Base-by-base conservation (phyloP, 1,284 basidiomycete genomes). In the Fomitopsis betulina region DNA sequence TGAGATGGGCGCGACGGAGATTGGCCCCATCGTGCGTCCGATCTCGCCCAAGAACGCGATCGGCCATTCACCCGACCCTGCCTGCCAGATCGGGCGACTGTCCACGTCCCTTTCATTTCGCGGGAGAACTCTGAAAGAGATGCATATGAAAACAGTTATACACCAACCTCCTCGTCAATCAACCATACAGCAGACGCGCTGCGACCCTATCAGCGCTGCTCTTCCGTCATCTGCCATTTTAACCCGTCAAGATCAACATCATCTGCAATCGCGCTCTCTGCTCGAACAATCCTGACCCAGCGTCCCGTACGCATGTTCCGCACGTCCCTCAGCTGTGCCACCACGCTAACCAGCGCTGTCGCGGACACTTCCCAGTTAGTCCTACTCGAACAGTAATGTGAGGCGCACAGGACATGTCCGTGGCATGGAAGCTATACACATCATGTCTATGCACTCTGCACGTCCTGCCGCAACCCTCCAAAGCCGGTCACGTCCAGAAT, bases 71-170 rank as follows among this genome's bases (percentile, higher is more conserved):
- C 10, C 33, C n/a, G 30, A 6, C 49, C n/a, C 25, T 32, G 47
- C 8, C 47, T 37, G 12, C 40, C 40, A 43, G n/a, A 43, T 43
- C 40, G 40, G 40, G 40, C 40, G 2, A 7, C 40, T 43, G 40
- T 43, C 40, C 30, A 13, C 21, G 27, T 30, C 19, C 33, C 33
- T 12, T 32, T 33, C 51, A 53, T 33, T 35, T 53, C 51, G 51
- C 51, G 51, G 51, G 51, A 53, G 51, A 53, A 53, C n/a, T 37
- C 25, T n/a, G n/a, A n/a, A n/a, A n/a, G n/a, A n/a, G n/a, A n/a
- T n/a, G n/a, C n/a, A n/a, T n/a, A n/a, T n/a, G n/a, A n/a, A n/a
- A n/a, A n/a, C n/a, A n/a, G n/a, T n/a, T n/a, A n/a, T n/a, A n/a
- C n/a, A n/a, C n/a, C n/a, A n/a, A n/a, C n/a, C n/a, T n/a, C n/a